phyloP scores from a whole-genome alignment of 768 basidiomycete species.

The Megacollybia marginata region DNA sequence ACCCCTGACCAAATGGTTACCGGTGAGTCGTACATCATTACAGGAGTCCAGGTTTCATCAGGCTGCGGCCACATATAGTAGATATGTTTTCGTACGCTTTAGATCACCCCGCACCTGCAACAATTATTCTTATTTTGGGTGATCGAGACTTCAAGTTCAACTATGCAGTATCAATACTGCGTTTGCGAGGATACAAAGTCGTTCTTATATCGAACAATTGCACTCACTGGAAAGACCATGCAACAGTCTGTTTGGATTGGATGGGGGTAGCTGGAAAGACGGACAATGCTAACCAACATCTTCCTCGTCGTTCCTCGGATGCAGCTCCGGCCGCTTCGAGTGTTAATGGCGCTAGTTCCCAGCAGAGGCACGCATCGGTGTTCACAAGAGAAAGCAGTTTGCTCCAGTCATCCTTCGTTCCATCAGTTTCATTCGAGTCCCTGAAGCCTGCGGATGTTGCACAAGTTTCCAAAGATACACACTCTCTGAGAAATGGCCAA shows the following conservation, averaged over 20 bases:
- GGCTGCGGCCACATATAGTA: constrained; percentile 26
- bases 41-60: not conserved
- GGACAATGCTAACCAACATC: too few species aligned
- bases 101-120: constrained; percentile 46
- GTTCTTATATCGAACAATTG: constrained; percentile 36
- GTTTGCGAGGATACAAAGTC: constrained; percentile 45
- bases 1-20: constrained; percentile 36
- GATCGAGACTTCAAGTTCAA: constrained; percentile 51
- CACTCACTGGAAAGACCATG: constrained; percentile 44
- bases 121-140: constrained; percentile 56
- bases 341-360: too few species aligned
- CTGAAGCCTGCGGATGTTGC: too few species aligned
- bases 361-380: too few species aligned
- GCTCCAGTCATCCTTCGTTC: too few species aligned
- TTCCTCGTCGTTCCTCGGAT: too few species aligned
- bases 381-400: too few species aligned
- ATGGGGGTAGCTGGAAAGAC: constrained; percentile 14
- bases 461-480: too few species aligned
- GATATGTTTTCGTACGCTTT: constrained; percentile 65
- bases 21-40: constrained; percentile 20
- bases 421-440: too few species aligned
- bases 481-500: too few species aligned
- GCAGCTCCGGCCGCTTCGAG: too few species aligned
- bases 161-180: constrained; percentile 52
- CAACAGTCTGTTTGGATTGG: constrained; percentile 48